phyloP scores from a whole-genome alignment of 352 stramenopile genomes.

The Phytophthora pinifolia region DNA sequence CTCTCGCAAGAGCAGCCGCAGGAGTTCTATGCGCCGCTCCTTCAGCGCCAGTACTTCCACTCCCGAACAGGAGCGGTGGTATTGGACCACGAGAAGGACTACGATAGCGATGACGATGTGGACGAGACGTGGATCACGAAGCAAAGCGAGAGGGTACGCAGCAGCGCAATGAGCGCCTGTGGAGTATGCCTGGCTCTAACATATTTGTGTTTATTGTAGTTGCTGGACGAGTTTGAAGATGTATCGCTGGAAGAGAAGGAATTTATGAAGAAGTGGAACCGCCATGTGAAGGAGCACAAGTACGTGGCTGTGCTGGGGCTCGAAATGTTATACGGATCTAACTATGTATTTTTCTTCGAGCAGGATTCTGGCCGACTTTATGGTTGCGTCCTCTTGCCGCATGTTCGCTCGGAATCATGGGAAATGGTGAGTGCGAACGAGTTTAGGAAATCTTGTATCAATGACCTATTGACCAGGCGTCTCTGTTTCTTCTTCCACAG shows the following conservation, averaged over 20 bases:
- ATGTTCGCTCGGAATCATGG: conserved; percentile 82
- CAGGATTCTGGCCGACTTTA: conserved; percentile 85
- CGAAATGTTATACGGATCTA: conserved; percentile 2
- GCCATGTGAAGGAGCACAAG: conserved; percentile 78
- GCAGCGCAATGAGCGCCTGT: too few species aligned
- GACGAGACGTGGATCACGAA: conserved; percentile 90
- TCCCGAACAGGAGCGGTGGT: conserved; percentile 83
- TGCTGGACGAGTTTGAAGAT: conserved; percentile 89
- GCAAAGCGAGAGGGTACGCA: conserved; percentile 72
- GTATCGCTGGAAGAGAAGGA: conserved; percentile 86
- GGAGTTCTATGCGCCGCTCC: conserved; percentile 71
- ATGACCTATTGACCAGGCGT: background rate
- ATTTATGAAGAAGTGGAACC: conserved; percentile 92
- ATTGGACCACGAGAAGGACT: conserved; percentile 80
- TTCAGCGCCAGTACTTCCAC: conserved; percentile 89
- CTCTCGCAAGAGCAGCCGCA: conserved; percentile 53
- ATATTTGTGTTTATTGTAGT: too few species aligned
- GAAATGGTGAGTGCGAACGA: conserved; percentile 56
- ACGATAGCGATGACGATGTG: conserved; percentile 88
- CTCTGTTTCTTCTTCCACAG: conserved; percentile 21
- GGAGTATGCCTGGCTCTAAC: too few species aligned
- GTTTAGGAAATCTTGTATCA: background rate
- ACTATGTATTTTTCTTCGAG: conserved; percentile 4
- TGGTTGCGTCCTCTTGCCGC: conserved; percentile 84
- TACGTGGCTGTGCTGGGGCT: conserved; percentile 19